Evolutionary conservation across 495 filamentous ascomycete genomes (phyloP), one percentile per base, ranked within the genome.

Genomic region (Aspergillus haitiensis): DNA sequence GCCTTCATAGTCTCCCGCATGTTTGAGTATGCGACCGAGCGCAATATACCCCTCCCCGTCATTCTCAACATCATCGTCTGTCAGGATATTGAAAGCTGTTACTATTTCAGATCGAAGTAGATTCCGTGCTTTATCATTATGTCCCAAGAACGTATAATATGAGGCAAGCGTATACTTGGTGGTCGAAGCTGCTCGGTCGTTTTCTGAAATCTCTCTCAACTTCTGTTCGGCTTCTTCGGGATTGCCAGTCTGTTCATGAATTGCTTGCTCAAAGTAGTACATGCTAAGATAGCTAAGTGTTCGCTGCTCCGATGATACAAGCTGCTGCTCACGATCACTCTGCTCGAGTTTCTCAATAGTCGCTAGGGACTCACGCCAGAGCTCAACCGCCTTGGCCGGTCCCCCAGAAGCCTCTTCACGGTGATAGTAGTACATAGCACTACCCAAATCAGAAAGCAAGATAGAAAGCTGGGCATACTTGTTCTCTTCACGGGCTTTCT

Each of bases 1-100:
- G 53, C 54, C 58, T n/a, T 62, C 60, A 11, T 47, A 58, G 33
- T 62, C 60, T 44, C 54, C 60, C 21, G 11, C 54, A 13, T 53
- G 47, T 1, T 7, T 40, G 5, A 62, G 60, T 7, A 54, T 7
- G 42, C 8, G 16, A 15, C 49, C 46, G 16, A 62, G 35, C 9
- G 54, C 16, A 1, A 6, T n/a, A 16, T 45, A 62, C 3, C 36
- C 60, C 13, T 40, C 21, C 12, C 15, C 32, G 48, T 62, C 60
- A 39, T 62, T 62, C n/a, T 15, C 42, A 7, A 6, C 9, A 39
- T 57, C 55, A 48, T 58, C 55, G 18, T 62, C 60, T 13, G 12
- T 7, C n/a, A 62, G 47, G 8, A 62, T 45, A 45, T 62, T 62
- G 45, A 62, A 58, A 3, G 49, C 55, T 8, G 34, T 50, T 1